phyloP scores from a whole-genome alignment of 176 grass and related monocot genomes.

The Zea luxurians region DNA sequence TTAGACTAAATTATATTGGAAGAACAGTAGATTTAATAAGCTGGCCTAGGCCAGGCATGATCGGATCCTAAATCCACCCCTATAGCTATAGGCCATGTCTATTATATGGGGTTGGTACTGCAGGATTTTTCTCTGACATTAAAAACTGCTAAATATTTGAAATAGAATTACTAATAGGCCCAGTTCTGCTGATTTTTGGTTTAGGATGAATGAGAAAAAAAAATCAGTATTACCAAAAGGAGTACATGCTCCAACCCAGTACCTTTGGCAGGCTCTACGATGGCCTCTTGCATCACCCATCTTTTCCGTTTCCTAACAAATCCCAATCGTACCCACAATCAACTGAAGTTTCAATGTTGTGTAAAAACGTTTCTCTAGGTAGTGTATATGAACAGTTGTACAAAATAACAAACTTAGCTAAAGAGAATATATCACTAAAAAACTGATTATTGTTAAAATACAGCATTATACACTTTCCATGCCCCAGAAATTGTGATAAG shows the following conservation, averaged over 20 bases:
- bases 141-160: background rate
- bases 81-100: background rate
- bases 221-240: constrained; percentile 34
- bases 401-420: background rate
- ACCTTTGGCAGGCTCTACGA: constrained; percentile 44
- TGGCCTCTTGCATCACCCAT: constrained; percentile 68
- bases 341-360: constrained; percentile 36
- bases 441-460: background rate
- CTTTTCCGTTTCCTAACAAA: constrained; percentile 74
- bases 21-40: too few relatives aligned
- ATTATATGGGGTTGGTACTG: background rate
- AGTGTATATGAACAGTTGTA: background rate
- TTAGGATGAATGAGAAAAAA: constrained; percentile 3
- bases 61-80: too few relatives aligned
- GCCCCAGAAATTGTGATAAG: background rate
- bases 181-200: background rate
- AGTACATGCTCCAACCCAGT: constrained; percentile 44
- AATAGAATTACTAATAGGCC: background rate
- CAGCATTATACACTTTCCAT: background rate
- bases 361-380: constrained; percentile 12
- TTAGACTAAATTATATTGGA: too few relatives aligned
- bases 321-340: constrained; percentile 52
- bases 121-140: background rate
- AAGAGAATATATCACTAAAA: background rate
- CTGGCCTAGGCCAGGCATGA: too few relatives aligned